Conservation (phyloP, 140 eudicot genomes). For the Bidens hawaiensis region DNA sequence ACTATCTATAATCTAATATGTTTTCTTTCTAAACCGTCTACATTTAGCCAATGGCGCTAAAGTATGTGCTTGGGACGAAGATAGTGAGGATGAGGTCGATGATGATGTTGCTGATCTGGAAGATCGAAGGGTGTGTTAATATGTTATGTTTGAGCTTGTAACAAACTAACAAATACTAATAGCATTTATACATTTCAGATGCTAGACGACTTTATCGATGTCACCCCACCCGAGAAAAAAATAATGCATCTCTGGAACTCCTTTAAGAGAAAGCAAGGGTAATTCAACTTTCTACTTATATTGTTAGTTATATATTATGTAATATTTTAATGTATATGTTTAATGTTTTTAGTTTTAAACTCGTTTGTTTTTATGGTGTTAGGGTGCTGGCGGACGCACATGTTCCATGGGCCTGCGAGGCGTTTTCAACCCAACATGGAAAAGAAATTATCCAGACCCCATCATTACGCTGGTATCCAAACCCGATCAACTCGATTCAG, state of each 20-base stretch:
- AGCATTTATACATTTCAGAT: constrained; percentile 43
- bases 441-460: constrained; percentile 48
- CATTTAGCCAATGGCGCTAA: constrained; percentile 77
- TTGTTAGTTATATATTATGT: neutral
- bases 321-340: neutral
- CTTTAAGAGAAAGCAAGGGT: constrained; percentile 89
- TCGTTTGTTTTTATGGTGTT: constrained; percentile 12
- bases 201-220: constrained; percentile 98
- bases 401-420: constrained; percentile 91
- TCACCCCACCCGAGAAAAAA: constrained; percentile 71
- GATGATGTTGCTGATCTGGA: constrained; percentile 97
- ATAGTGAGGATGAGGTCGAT: constrained; percentile 98
- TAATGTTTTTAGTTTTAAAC: neutral
- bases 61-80: constrained; percentile 89
- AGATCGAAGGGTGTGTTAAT: constrained; percentile 96
- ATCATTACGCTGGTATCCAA: constrained; percentile 52
- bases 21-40: neutral
- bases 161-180: neutral
- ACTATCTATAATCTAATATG: constrained; percentile 5
- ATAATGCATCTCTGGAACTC: constrained; percentile 99
- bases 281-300: too few species aligned
- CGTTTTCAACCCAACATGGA: constrained; percentile 66
- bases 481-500: neutral
- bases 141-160: constrained; percentile 21
- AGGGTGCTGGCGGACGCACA: constrained; percentile 93